Evolutionary conservation across 352 stramenopile species (phyloP), one percentile per base, ranked within the genome.

Genomic region (Elongisporangium anandrum): DNA sequence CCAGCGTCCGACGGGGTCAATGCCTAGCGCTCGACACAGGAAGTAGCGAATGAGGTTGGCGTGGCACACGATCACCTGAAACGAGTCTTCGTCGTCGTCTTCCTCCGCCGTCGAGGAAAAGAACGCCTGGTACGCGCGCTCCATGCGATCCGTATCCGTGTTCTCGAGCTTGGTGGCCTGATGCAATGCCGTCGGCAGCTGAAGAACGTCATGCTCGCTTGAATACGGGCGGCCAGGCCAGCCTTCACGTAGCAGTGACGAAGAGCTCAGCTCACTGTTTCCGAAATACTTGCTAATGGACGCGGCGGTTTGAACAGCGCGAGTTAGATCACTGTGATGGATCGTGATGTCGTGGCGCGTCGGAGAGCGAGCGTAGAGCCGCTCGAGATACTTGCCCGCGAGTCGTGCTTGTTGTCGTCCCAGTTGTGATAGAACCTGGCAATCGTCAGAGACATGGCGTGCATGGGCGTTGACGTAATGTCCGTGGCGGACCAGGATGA

Each of bases 11-110:
- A 66, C 55, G 15, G 85, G 67, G 20, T 74, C 67, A 16, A 92
- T 73, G 13, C 80, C 76, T 51, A 94, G 68, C 9, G 82, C 81
- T 52, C 80, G 81, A 57, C 85, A 94, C 24, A 94, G 62, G 48
- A 94, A 90, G 60, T 83, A 94, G 52, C 85, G 73, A 57, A 94
- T 94, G 29, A 94, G 48, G 61, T 94, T 94, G 45, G 82, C 85
- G 66, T 94, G 85, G 62, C 82, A 92, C 54, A 94, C 83, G 47
- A 92, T 75, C 38, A 94, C 70, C 45, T 77, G 86, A 29, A 85
- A 86, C 38, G 72, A 73, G 50, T 88, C 77, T 19, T 87, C 70
- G 55, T 84, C 67, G 20, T 66, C 57, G 17, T 80, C 71, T 22
- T 78, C 70, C 23, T 78, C 64, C 9, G 58, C 53, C 41, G 60